Conservation (phyloP, 352 stramenopile species). For the Thalassiosira pacifica region DNA sequence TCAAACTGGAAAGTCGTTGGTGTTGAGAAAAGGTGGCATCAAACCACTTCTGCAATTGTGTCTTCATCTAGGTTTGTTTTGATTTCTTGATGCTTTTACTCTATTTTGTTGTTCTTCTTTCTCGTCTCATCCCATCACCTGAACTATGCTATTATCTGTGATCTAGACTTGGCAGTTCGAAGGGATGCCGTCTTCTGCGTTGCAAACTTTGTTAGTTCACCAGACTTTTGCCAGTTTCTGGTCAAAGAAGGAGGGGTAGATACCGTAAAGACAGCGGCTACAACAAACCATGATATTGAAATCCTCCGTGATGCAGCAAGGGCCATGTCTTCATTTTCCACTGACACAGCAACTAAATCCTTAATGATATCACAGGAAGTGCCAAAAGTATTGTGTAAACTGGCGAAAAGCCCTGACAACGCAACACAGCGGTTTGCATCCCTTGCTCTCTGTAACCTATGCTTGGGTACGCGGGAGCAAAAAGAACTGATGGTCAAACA, state of each 20-base stretch:
- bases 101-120: no score
- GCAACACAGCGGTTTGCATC: constrained; percentile 94
- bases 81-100: no score
- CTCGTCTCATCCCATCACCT: no score
- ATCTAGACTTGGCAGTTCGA: constrained; percentile 92
- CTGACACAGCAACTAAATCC: constrained; percentile 88
- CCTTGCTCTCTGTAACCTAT: constrained; percentile 95
- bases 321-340: constrained; percentile 92
- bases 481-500: constrained; percentile 93
- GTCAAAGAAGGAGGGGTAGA: constrained; percentile 96
- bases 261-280: constrained; percentile 93
- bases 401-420: constrained; percentile 93
- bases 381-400: constrained; percentile 91
- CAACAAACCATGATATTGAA: constrained; percentile 91
- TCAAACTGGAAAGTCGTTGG: constrained; percentile 93
- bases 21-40: constrained; percentile 93
- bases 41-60: constrained; percentile 92
- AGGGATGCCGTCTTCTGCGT: constrained; percentile 94
- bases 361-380: constrained; percentile 89
- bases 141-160: no score
- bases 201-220: constrained; percentile 95
- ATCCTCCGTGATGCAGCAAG: constrained; percentile 93
- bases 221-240: constrained; percentile 93
- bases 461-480: constrained; percentile 83
- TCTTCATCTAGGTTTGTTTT: constrained; percentile 91